Conservation (phyloP, 139 green algal genomes). For the Pseudopediastrum boryanum region DNA sequence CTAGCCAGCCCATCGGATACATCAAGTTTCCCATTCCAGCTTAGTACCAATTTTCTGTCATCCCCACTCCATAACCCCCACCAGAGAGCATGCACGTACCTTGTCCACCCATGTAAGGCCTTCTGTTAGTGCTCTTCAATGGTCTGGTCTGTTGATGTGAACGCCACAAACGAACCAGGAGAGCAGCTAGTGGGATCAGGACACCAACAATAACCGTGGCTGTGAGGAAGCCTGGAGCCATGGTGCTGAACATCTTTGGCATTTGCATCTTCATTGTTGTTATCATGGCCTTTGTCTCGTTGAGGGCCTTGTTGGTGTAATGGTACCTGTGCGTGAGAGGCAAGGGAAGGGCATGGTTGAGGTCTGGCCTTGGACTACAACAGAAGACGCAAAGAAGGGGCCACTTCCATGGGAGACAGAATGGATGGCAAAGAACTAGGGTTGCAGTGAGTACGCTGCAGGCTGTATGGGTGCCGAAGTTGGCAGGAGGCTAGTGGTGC, state of each 20-base stretch:
- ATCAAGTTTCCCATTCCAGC: no score
- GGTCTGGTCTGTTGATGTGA: no score
- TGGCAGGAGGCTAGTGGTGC: neutral
- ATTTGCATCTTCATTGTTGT: constrained; percentile 1
- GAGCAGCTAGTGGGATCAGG: neutral
- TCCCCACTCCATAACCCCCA: no score
- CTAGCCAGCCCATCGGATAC: no score
- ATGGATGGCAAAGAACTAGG: no score
- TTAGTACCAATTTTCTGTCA: no score
- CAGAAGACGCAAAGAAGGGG: neutral
- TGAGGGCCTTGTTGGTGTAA: constrained; percentile 1
- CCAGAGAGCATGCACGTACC: no score
- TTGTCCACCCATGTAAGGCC: no score
- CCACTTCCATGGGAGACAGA: neutral
- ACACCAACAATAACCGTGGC: constrained; percentile 2
- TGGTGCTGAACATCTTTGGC: neutral
- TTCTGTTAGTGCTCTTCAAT: no score
- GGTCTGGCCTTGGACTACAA: no score
- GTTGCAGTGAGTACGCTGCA: neutral
- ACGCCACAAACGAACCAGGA: neutral
- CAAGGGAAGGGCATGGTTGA: no score
- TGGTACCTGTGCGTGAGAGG: constrained; percentile 18
- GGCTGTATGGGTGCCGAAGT: neutral
- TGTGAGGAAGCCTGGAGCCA: constrained; percentile 15
- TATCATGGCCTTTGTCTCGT: constrained; percentile 25